These are phyloP conservation scores for Cercospora brassicicola DNA, from an alignment of 2,329 filamentous ascomycete genomes.

Conservation along the genomic window DNA sequence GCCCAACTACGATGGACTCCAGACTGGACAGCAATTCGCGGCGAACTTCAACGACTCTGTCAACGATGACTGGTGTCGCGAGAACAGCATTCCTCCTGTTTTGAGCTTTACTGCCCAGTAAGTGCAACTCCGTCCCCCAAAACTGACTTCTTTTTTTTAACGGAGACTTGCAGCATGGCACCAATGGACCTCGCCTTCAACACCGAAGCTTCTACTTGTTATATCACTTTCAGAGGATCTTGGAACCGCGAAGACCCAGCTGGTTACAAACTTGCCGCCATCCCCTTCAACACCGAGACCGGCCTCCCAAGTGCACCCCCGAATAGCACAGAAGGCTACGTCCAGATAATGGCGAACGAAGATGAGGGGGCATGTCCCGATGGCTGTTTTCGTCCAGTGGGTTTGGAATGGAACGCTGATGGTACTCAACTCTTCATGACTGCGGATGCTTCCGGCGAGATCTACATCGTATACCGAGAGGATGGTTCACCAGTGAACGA, in stretches of 20 bases:
- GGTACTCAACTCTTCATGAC: constrained; percentile 60
- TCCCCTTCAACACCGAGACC: constrained; percentile 45
- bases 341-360: constrained; percentile 57
- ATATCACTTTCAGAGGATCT: constrained; percentile 70
- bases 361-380: constrained; percentile 56
- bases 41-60: constrained; percentile 50
- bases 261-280: constrained; percentile 53
- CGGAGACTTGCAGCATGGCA: constrained; percentile 49
- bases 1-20: constrained; percentile 47
- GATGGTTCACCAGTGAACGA: background rate
- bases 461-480: constrained; percentile 53
- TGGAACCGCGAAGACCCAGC: constrained; percentile 56
- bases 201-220: constrained; percentile 58
- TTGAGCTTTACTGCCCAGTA: constrained; percentile 63
- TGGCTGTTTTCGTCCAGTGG: constrained; percentile 63
- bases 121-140: background rate
- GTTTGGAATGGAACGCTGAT: constrained; percentile 52
- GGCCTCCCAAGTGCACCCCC: constrained; percentile 49
- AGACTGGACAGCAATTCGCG: constrained; percentile 53
- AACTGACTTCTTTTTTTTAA: background rate
- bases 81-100: constrained; percentile 43
- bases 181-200: constrained; percentile 71
- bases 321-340: constrained; percentile 49
- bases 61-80: constrained; percentile 39
- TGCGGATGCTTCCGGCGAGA: constrained; percentile 65